Evolutionary conservation across 1,139 yeast genomes (phyloP).

Genomic region (Sugiyamaella novakii): DNA sequence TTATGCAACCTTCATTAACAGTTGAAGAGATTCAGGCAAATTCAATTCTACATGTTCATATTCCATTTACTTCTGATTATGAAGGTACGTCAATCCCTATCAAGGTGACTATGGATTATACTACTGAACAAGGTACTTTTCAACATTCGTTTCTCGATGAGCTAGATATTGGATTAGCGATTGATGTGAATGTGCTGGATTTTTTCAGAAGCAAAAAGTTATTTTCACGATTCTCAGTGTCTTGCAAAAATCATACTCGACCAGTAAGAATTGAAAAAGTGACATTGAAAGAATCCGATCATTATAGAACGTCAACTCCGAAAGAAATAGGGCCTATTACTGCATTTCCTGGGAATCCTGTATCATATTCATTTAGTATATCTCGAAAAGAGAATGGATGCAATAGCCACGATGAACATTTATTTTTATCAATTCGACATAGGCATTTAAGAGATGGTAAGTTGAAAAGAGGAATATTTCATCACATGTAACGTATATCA

Average conservation of each 20-base stretch:
- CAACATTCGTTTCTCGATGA: conserved; percentile 27
- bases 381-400: conserved; percentile 30
- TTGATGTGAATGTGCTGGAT: conserved; percentile 79
- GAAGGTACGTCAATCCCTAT: conserved; percentile 20
- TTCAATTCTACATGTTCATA: conserved; percentile 4
- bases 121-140: conserved; percentile 27
- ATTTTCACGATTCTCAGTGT: conserved; percentile 68
- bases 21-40: conserved; percentile 7
- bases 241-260: conserved; percentile 53
- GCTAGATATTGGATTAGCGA: conserved; percentile 44
- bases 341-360: conserved; percentile 72
- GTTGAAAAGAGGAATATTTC: conserved; percentile 1
- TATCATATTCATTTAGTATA: conserved; percentile 60
- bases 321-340: conserved; percentile 44
- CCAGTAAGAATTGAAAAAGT: conserved; percentile 61
- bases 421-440: conserved; percentile 28
- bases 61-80: conserved; percentile 23
- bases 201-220: conserved; percentile 59
- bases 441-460: conserved; percentile 32
- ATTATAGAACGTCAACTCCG: conserved; percentile 48
- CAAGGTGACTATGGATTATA: conserved; percentile 27
- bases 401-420: conserved; percentile 19
- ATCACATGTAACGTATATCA: neutral
- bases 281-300: conserved; percentile 46
- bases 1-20: conserved; percentile 11